Percentiles rank a stretch among this genome's conserved stretches.
Conservation (phyloP, 805 yeast species). For the Sugiyamaella lignohabitans region DNA sequence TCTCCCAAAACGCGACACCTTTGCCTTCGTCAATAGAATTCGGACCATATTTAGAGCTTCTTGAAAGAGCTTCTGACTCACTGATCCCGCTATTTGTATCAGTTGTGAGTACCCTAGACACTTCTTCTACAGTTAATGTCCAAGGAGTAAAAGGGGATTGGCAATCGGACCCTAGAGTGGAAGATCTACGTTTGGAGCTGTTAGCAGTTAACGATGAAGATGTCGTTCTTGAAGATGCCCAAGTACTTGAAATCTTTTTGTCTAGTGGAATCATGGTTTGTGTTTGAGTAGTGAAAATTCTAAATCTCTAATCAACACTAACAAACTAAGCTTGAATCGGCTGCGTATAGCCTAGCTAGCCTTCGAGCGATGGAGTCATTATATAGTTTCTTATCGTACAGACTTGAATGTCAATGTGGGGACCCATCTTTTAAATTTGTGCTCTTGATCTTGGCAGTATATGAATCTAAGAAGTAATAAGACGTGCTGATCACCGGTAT, state of each 20-base stretch:
- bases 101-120: constrained; percentile 34
- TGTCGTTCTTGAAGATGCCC: background rate
- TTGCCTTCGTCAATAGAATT: constrained; percentile 58
- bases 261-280: background rate
- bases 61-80: constrained; percentile 28
- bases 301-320: too few relatives aligned
- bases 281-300: background rate
- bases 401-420: too few relatives aligned
- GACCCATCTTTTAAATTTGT: too few relatives aligned
- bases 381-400: too few relatives aligned
- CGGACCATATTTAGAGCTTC: constrained; percentile 41
- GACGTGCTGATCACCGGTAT: too few relatives aligned
- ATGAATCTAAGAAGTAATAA: too few relatives aligned
- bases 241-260: background rate
- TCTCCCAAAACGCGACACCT: constrained; percentile 46
- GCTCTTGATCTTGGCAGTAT: too few relatives aligned
- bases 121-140: background rate
- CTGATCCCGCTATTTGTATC: constrained; percentile 45
- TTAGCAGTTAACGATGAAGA: background rate
- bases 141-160: background rate
- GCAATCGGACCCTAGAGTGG: background rate
- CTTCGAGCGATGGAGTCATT: too few relatives aligned
- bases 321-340: too few relatives aligned
- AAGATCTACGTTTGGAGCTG: background rate
- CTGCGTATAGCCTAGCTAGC: too few relatives aligned